Conservation (phyloP, 805 yeast genomes). For the Hanseniaspora occidentalis region DNA sequence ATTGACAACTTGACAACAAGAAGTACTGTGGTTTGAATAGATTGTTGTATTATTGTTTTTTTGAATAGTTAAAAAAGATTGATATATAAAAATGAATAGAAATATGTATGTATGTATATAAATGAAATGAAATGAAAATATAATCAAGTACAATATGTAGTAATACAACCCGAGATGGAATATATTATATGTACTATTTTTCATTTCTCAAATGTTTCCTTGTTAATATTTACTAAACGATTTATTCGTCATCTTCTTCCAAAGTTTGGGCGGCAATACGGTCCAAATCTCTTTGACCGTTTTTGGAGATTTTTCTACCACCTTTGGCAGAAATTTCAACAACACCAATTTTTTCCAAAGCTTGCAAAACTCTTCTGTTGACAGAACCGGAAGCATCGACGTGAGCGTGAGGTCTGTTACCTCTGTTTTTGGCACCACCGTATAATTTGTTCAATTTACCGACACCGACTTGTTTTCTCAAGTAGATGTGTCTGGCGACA, state of each 20-base stretch:
- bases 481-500: constrained; percentile 99
- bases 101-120: not conserved
- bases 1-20: no score
- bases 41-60: no score
- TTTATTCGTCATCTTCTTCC: constrained; percentile 38
- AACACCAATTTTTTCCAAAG: constrained; percentile 96
- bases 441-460: constrained; percentile 97
- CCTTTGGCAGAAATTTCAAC: constrained; percentile 94
- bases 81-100: not conserved
- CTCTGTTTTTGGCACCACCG: constrained; percentile 99
- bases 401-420: constrained; percentile 97
- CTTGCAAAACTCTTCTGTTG: constrained; percentile 97
- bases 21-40: no score
- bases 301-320: constrained; percentile 98
- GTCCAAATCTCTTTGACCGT: constrained; percentile 99
- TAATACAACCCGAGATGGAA: constrained; percentile 1
- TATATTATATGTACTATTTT: not conserved
- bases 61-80: not conserved
- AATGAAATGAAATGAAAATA: not conserved
- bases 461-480: constrained; percentile 98
- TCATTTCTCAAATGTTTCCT: not conserved
- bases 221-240: constrained; percentile 9
- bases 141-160: not conserved
- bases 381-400: constrained; percentile 98
- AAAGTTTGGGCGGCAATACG: constrained; percentile 99